Conservation (phyloP, 2,329 filamentous ascomycete species). For the Clarireedia monteithiana region DNA sequence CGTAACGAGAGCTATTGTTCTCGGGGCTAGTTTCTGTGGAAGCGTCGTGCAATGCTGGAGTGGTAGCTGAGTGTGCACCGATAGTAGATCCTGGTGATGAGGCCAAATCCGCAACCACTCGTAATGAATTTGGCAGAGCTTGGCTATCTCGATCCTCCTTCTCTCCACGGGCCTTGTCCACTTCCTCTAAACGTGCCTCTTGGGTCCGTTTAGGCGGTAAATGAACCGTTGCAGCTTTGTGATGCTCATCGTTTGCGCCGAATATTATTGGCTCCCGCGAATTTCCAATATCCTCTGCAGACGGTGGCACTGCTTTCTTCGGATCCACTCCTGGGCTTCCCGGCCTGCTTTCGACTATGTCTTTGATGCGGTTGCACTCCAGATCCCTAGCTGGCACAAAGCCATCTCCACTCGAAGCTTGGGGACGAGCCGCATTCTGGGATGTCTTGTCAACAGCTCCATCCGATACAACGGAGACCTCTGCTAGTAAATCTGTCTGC, state of each 20-base stretch:
- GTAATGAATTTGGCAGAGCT: constrained; percentile 30
- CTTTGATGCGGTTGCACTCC: constrained; percentile 22
- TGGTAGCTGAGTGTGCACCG: constrained; percentile 63
- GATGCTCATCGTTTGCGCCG: constrained; percentile 18
- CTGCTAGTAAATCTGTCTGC: constrained; percentile 23
- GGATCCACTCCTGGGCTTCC: constrained; percentile 29
- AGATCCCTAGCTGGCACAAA: constrained; percentile 13
- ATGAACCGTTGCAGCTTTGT: constrained; percentile 33
- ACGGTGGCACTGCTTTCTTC: constrained; percentile 25
- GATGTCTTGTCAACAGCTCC: constrained; percentile 20
- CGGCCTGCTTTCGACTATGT: constrained; percentile 21
- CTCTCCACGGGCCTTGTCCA: constrained; percentile 30
- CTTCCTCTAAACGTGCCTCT: constrained; percentile 33
- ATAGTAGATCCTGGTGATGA: constrained; percentile 58
- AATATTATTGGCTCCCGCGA: constrained; percentile 23
- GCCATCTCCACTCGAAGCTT: constrained; percentile 8
- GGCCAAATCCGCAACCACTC: constrained; percentile 37
- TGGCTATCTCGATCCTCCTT: constrained; percentile 26
- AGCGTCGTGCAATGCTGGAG: constrained; percentile 57
- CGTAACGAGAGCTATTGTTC: constrained; percentile 52
- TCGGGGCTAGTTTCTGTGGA: constrained; percentile 71
- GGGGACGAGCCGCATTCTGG: constrained; percentile 15
- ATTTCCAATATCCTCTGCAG: constrained; percentile 29
- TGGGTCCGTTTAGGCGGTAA: constrained; percentile 42
- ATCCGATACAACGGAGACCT: constrained; percentile 17